Evolutionary conservation across 148 eudicot genomes (phyloP).

Genomic region (Dianthus caryophyllus): DNA sequence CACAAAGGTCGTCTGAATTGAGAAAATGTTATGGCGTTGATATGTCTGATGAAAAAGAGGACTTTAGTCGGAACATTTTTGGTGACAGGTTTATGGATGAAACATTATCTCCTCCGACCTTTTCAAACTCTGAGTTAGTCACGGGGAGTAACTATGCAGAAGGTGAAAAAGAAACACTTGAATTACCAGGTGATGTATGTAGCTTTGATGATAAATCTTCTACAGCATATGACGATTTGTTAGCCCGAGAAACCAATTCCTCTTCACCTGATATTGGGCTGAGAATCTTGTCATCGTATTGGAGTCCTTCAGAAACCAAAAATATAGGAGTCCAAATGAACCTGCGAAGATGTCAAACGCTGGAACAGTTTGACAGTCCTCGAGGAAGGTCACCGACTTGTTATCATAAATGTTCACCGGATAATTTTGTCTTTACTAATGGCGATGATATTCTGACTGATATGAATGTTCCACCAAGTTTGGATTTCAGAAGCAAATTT

Average conservation of each 20-base stretch:
- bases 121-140: conserved; percentile 14
- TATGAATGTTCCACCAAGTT: conserved; percentile 34
- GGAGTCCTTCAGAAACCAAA: conserved; percentile 17
- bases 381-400: conserved; percentile 13
- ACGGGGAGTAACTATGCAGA: conserved; percentile 16
- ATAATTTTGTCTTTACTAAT: conserved; percentile 24
- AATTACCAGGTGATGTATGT: conserved; percentile 16
- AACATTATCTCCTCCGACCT: conserved; percentile 17
- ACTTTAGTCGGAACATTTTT: conserved; percentile 13
- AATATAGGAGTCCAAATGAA: conserved; percentile 24
- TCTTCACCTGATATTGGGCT: conserved; percentile 23
- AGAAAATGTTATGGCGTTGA: conserved; percentile 20
- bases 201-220: conserved; percentile 24
- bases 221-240: conserved; percentile 22
- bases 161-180: conserved; percentile 18
- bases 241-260: conserved; percentile 27
- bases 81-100: conserved; percentile 22
- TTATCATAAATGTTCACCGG: conserved; percentile 20
- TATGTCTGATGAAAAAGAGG: conserved; percentile 29
- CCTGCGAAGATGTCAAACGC: conserved; percentile 16
- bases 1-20: conserved; percentile 24
- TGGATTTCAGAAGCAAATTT: conserved; percentile 20
- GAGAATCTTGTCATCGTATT: conserved; percentile 20
- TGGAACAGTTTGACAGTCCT: conserved; percentile 9
- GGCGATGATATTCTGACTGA: conserved; percentile 23